Conservation (phyloP, 2,329 filamentous ascomycete genomes). For the Hortaea sp. region DNA sequence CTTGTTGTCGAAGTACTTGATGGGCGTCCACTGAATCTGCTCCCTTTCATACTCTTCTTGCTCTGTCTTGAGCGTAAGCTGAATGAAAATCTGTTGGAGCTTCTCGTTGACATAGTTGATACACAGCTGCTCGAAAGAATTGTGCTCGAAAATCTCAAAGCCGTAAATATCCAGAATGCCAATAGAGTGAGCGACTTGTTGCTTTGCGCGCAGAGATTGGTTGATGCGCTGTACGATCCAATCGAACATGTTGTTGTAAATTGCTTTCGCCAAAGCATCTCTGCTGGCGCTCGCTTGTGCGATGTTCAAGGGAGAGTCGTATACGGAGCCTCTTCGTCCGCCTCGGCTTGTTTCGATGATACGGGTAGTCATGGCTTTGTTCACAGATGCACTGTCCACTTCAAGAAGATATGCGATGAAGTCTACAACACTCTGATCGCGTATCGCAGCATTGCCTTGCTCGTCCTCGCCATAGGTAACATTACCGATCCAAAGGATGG, state of each 20-base stretch:
- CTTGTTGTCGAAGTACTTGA: conserved; percentile 99
- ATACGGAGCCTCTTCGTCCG: conserved; percentile 55
- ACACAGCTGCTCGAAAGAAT: conserved; percentile 96
- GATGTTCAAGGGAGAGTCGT: conserved; percentile 71
- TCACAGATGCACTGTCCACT: conserved; percentile 67
- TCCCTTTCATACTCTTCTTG: conserved; percentile 95
- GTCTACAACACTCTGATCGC: conserved; percentile 83
- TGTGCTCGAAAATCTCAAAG: conserved; percentile 98
- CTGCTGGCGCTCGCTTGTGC: conserved; percentile 78
- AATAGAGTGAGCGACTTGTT: conserved; percentile 69
- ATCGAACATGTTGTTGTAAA: conserved; percentile 95
- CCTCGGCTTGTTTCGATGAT: conserved; percentile 65
- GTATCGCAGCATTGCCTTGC: conserved; percentile 74
- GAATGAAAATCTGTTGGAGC: conserved; percentile 97
- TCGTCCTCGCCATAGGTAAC: conserved; percentile 86
- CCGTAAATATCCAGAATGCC: conserved; percentile 98
- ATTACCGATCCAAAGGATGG: conserved; percentile 90
- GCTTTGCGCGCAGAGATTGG: conserved; percentile 69
- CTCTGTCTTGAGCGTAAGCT: conserved; percentile 89
- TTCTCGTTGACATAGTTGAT: conserved; percentile 99
- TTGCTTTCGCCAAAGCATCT: conserved; percentile 87
- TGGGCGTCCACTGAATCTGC: conserved; percentile 96
- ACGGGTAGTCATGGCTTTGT: conserved; percentile 81
- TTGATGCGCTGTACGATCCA: conserved; percentile 96
- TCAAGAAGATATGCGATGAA: conserved; percentile 92